Evolutionary conservation across 2,329 filamentous ascomycete genomes (phyloP).

Genomic region (Penicillium palitans): DNA sequence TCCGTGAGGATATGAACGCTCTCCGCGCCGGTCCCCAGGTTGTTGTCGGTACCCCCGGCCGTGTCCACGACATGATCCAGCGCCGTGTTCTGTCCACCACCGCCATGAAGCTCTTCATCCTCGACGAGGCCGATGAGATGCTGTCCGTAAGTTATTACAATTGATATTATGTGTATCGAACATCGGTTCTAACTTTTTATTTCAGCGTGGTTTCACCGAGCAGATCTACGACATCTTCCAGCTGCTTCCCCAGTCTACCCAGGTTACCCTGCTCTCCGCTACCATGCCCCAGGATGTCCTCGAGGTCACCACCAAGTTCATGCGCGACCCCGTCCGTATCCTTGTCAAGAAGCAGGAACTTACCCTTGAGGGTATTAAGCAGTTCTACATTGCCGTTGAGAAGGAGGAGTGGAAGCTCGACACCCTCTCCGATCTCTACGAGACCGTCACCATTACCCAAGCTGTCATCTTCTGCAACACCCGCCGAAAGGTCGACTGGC

Average conservation of each 20-base stretch:
- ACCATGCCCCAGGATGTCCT: constrained; percentile 97
- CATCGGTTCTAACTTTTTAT: constrained; percentile 3
- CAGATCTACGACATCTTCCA: constrained; percentile 99
- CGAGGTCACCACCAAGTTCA: constrained; percentile 99
- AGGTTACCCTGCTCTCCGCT: constrained; percentile 96
- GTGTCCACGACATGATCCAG: constrained; percentile 83
- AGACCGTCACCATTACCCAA: constrained; percentile 97
- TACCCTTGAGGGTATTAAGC: constrained; percentile 94
- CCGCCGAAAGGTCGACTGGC: constrained; percentile 97
- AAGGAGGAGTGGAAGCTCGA: constrained; percentile 99
- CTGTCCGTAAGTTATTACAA: constrained; percentile 46
- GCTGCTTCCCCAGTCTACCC: constrained; percentile 91
- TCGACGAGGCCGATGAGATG: constrained; percentile 74
- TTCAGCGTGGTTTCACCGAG: constrained; percentile 90
- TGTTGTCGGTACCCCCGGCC: constrained; percentile 94
- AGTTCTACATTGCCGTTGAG: constrained; percentile 98
- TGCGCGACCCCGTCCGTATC: constrained; percentile 69
- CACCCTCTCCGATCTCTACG: constrained; percentile 96
- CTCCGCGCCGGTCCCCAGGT: constrained; percentile 98
- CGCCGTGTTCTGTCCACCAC: constrained; percentile 70
- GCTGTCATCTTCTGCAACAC: constrained; percentile 99
- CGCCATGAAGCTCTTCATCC: constrained; percentile 76
- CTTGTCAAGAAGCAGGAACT: constrained; percentile 59
- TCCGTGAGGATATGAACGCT: constrained; percentile 96
- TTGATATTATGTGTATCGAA: background rate